Base-by-base conservation (phyloP, 805 yeast species). In the Wickerhamiella parazyma region DNA sequence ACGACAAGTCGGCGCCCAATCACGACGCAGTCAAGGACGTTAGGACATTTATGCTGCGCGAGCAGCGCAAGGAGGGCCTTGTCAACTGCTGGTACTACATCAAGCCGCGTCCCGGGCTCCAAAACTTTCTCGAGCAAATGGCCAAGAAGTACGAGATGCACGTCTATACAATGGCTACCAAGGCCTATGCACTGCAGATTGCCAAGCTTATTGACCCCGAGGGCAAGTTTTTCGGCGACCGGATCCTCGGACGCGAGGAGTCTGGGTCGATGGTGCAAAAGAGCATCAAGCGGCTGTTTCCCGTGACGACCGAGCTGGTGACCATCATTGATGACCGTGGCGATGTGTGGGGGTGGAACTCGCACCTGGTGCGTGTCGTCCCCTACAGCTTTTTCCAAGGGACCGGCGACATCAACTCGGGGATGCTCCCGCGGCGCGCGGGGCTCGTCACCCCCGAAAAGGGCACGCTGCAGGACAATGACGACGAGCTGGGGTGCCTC, bases 301-400 rank as follows among this genome's bases (percentile, higher is more conserved):
- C 98, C 0, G 94, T 89, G 2, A 95, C 89, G 51, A 94, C 94
- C 19, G 80, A 94, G 14, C 81, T 91, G 94, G 98, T 91, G 25
- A 91, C 83, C 2, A 79, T 91, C 37, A 91, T 91, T 47, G 98
- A 91, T 61, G 98, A 91, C 60, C 73, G 98, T 58, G 98, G 96
- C 2, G 98, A 91, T 60, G 98, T 91, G 17, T 91, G 98, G 98
- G 83, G 82, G 56, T 91, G 98, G 98, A 82, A 85, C 51, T 77
- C 80, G 10, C 87, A 91, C 57, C 65, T 91, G 53, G 76, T 91
- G 46, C 84, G 89, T 61, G 97, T 89, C 4, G 80, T 86, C 1
- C 98, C 98, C 0, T 91, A 85, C 59, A 94, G 84, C 58, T 91
- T 91, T 55, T 91, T 91, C 55, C 94, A 87, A 29, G 97, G 97